Percentiles rank a stretch among this genome's conserved stretches.
Conservation (phyloP, 257 asterid species). For the Coffea canephora region DNA sequence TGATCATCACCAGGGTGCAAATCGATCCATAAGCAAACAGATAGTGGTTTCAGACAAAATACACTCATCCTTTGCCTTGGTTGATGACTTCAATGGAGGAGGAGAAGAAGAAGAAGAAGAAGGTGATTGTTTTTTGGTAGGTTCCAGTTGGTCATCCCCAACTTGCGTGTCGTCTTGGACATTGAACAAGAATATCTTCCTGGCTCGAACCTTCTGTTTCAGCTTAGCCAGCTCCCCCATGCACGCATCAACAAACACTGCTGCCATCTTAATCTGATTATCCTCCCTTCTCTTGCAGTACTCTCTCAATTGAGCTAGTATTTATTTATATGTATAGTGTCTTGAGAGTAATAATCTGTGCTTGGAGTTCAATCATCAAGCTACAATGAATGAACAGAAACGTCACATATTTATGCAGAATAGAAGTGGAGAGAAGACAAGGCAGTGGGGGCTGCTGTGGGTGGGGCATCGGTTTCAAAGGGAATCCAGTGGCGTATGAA, state of each 20-base stretch:
- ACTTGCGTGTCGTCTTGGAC: conserved; percentile 30
- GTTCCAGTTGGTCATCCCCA: conserved; percentile 24
- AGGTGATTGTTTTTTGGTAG: conserved; percentile 15
- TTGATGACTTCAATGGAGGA: conserved; percentile 16
- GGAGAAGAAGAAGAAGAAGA: conserved; percentile 32
- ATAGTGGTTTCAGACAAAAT: conserved; percentile 52
- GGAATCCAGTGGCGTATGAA: conserved; percentile 13
- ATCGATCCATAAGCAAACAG: conserved; percentile 69
- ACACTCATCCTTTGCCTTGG: conserved; percentile 28
- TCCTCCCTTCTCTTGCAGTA: not conserved
- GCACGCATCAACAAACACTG: conserved; percentile 57
- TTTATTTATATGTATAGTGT: not conserved
- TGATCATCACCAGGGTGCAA: conserved; percentile 54
- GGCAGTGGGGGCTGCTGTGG: not conserved
- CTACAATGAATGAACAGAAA: not conserved
- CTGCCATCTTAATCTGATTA: conserved; percentile 16
- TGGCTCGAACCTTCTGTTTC: conserved; percentile 41
- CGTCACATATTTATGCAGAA: conserved; percentile 8
- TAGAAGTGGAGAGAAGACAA: not conserved
- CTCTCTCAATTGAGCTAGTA: not conserved
- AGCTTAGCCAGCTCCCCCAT: conserved; percentile 55
- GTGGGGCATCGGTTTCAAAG: not conserved
- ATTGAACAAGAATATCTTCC: conserved; percentile 39
- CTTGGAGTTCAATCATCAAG: not conserved
- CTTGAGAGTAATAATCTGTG: not conserved